These are phyloP conservation scores for Plantago elongata DNA, from an alignment of 257 asterid species.

Conservation along the genomic window DNA sequence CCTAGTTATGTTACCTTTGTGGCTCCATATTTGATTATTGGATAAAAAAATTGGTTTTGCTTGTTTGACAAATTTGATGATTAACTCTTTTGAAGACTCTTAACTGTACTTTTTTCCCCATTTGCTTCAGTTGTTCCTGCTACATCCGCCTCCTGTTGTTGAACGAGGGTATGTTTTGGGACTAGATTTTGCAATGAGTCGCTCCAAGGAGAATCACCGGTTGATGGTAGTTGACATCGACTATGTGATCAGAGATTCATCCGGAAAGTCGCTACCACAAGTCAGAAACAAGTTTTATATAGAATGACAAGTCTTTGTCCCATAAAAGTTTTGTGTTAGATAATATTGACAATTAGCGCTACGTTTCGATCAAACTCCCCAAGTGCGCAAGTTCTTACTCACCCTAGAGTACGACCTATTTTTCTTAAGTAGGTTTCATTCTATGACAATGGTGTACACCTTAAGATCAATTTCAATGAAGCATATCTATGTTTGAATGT, in stretches of 20 bases:
- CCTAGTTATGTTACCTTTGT: neutral
- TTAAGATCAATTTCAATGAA: too few relatives aligned
- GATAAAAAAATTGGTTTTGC: slow-evolving; percentile 4
- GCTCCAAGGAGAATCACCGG: slow-evolving; percentile 81
- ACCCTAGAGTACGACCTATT: too few relatives aligned
- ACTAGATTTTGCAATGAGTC: slow-evolving; percentile 52
- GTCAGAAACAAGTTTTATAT: slow-evolving; percentile 54
- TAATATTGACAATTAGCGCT: slow-evolving; percentile 4
- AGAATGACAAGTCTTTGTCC: slow-evolving; percentile 41
- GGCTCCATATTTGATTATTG: neutral
- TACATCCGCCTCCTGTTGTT: slow-evolving; percentile 56
- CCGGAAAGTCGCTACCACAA: slow-evolving; percentile 47
- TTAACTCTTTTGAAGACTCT: slow-evolving; percentile 10
- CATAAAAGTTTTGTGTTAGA: neutral
- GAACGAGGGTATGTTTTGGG: slow-evolving; percentile 45
- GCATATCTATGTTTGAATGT: too few relatives aligned
- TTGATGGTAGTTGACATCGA: slow-evolving; percentile 70
- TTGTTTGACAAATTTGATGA: slow-evolving; percentile 8
- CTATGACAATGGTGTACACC: too few relatives aligned
- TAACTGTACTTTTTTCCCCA: slow-evolving; percentile 4
- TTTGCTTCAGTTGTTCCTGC: slow-evolving; percentile 65
- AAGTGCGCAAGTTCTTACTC: too few relatives aligned
- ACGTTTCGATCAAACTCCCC: neutral
- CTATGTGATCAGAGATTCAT: slow-evolving; percentile 47
- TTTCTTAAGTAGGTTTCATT: too few relatives aligned